Base-by-base conservation (phyloP, 257 asterid species). In the Coffea canephora region DNA sequence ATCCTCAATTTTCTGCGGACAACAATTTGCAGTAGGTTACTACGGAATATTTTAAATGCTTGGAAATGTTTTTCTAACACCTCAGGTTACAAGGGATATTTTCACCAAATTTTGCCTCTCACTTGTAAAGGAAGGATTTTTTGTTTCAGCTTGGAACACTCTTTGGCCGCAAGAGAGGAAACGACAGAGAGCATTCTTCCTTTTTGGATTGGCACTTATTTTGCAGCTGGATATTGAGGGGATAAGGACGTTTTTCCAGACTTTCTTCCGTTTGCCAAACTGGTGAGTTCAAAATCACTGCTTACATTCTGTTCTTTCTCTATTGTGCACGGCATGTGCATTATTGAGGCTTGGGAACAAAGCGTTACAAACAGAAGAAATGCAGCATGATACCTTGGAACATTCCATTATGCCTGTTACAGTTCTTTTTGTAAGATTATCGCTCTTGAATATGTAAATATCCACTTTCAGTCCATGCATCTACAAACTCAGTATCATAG, bases 111-210 rank as follows among this genome's bases (percentile, higher is more conserved):
- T 46, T 23, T 27, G 64, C 0, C 46, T 21, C 16, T 46, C 45
- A n/a, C 5, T 69, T 71, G 6, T 21, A 45, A 11, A 46, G 21
- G 4, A 1, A 11, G 34, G 15, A 19, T 16, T 25, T 45, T 21
- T 48, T 4, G 67, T 48, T 82, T 77, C 91, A 96, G 99, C 99
- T 55, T 96, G 99, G 99, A 90, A 94, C 50, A 88, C 98, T 11
- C 98, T 96, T 50, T 96, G 99, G 99, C 97, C 99, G 0, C 92
- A 82, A 80, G 98, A 96, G 87, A 88, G 97, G 87, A 96, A 96
- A 84, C 86, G 99, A 73, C 99, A 96, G 78, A 88, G 98, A 69
- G 93, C 99, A 1, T 94, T 96, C 82, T 96, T 96, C 87, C 95
- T 96, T 14, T 96, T 96, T n/a, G 99, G 99, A 5, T 78, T 96